These are phyloP conservation scores for Cryptococcus neoformans DNA, from an alignment of 1,284 basidiomycete genomes.

Conservation along the genomic window DNA sequence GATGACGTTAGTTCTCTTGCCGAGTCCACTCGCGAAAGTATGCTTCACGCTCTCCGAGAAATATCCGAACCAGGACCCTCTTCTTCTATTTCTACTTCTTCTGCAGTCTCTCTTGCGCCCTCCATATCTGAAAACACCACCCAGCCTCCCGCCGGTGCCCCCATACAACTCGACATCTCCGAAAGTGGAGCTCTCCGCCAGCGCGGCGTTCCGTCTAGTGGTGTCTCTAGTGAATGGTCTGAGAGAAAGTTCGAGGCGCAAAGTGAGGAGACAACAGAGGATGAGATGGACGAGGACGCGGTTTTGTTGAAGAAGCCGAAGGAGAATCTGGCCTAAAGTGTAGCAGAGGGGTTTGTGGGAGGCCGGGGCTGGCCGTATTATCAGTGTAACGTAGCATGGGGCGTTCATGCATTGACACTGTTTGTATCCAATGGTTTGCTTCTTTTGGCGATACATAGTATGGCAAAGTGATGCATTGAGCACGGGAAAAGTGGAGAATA, in stretches of 20 bases:
- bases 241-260: conserved; percentile 1
- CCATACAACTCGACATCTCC: conserved; percentile 8
- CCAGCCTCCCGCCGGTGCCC: not conserved
- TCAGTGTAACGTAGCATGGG: no score
- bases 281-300: conserved; percentile 49
- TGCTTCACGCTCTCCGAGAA: conserved; percentile 48
- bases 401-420: no score
- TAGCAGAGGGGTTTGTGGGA: no score
- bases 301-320: conserved; percentile 44
- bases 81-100: not conserved
- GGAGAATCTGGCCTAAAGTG: not conserved
- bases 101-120: not conserved
- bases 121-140: not conserved
- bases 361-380: no score
- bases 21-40: conserved; percentile 48
- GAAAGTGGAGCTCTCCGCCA: conserved; percentile 1
- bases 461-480: no score
- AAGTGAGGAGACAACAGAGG: conserved; percentile 37
- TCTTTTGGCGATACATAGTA: no score
- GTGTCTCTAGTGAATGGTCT: not conserved
- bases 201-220: not conserved
- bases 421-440: no score
- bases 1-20: conserved; percentile 52
- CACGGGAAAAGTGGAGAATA: no score
- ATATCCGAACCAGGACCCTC: conserved; percentile 36